Percentiles rank a stretch among this genome's conserved stretches.
phyloP scores from a whole-genome alignment of 495 filamentous ascomycete species.

The Hypoxylon trugodes region DNA sequence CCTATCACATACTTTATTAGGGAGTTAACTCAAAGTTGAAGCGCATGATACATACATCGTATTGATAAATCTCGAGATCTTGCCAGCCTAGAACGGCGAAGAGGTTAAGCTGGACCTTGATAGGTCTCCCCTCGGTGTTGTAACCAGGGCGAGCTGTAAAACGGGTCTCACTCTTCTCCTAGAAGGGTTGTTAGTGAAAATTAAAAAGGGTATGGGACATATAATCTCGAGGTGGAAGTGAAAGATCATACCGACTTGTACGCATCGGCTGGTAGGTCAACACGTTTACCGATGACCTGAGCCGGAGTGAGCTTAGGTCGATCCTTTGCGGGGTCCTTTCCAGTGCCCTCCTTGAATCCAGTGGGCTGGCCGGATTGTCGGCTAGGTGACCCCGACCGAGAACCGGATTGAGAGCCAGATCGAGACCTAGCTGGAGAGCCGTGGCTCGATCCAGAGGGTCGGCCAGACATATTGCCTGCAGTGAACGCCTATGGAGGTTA shows the following conservation, averaged over 20 bases:
- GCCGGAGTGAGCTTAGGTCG: conserved; percentile 16
- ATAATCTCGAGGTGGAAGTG: not conserved
- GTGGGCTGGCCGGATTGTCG: conserved; percentile 14
- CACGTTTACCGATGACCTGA: conserved; percentile 46
- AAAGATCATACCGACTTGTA: conserved; percentile 42
- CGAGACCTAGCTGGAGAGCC: not conserved
- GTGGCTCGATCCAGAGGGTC: conserved; percentile 8
- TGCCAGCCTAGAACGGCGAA: conserved; percentile 66
- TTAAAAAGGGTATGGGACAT: too few relatives aligned
- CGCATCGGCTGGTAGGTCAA: conserved; percentile 57
- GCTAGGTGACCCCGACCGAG: conserved; percentile 22
- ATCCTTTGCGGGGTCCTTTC: conserved; percentile 45
- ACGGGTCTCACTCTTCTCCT: conserved; percentile 10
- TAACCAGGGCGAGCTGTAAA: conserved; percentile 47
- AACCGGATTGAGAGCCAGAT: too few relatives aligned
- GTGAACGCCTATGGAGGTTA: not conserved
- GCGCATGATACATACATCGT: conserved; percentile 70
- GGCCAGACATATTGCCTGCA: conserved; percentile 23
- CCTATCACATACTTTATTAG: conserved; percentile 50
- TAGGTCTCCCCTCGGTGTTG: conserved; percentile 64
- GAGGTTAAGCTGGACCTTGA: conserved; percentile 74
- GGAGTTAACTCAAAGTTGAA: not conserved
- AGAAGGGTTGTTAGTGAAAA: conserved; percentile 3
- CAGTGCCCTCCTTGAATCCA: conserved; percentile 27
- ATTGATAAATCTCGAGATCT: conserved; percentile 72